phyloP scores from a whole-genome alignment of 306 rosid genomes.

The barrel medic (Medicago truncatula) region MtrunA17r5.0-ANR NC_053042.1:53210501-53211000 shows the following conservation, averaged over 20 bases:
- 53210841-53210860: conserved; percentile 60
- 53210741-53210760: conserved; percentile 97
- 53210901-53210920: conserved; percentile 91
- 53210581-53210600: conserved; percentile 95
- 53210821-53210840: conserved; percentile 64
- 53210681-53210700: conserved; percentile 98
- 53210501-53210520: conserved; percentile 96
- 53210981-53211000: conserved; percentile 54
- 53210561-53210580: conserved; percentile 89
- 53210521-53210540: conserved; percentile 81
- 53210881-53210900: conserved; percentile 99
- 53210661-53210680: conserved; percentile 79
- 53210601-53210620: conserved; percentile 81
- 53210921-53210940: conserved; percentile 74
- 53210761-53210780: conserved; percentile 98
- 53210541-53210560: conserved; percentile 86
- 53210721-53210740: conserved; percentile 97
- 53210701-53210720: conserved; percentile 96
- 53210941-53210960: conserved; percentile 87
- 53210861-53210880: conserved; percentile 92
- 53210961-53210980: conserved; percentile 82
- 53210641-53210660: conserved; percentile 99
- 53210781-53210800: conserved; percentile 99
- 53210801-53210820: conserved; percentile 88
- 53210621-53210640: conserved; percentile 93